Evolutionary conservation across 164 flowering plant species (phyloP).

Genomic region (Umbilicus rupestris): DNA sequence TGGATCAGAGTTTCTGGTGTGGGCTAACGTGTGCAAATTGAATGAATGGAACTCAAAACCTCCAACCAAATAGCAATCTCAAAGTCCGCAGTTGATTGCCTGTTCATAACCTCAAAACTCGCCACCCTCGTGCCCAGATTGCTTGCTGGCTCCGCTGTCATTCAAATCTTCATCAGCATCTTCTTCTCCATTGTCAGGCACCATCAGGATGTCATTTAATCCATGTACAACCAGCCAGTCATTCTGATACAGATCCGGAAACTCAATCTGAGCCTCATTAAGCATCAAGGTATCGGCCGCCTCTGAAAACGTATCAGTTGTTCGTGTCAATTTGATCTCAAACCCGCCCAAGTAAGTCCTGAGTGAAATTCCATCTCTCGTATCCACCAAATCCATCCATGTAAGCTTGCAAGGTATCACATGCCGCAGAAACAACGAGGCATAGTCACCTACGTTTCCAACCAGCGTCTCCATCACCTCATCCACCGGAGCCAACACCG

Average conservation of each 20-base stretch:
- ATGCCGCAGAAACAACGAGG: conserved; percentile 28
- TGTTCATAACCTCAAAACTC: conserved; percentile 9
- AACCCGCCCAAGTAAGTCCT: conserved; percentile 36
- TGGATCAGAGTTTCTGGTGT: neutral
- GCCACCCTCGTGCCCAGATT: neutral
- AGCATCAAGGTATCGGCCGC: conserved; percentile 19
- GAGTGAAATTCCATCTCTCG: conserved; percentile 25
- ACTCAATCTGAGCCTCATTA: conserved; percentile 28
- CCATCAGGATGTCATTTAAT: conserved; percentile 17
- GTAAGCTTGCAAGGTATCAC: conserved; percentile 42
- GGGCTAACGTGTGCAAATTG: neutral
- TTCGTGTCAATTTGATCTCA: conserved; percentile 21
- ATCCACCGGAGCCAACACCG: conserved; percentile 60
- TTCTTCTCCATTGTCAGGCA: conserved; percentile 4
- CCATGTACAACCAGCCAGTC: conserved; percentile 48
- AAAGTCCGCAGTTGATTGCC: neutral
- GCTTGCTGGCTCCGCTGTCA: neutral
- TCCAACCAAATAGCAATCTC: neutral
- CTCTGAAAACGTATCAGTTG: conserved; percentile 17
- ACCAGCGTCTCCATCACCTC: conserved; percentile 20
- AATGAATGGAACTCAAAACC: neutral
- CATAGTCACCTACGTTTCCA: conserved; percentile 18
- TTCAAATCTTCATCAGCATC: neutral
- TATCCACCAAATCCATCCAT: conserved; percentile 30
- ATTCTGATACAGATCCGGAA: conserved; percentile 28